A percentile compares a stretch with the other conserved stretches of the same genome.
phyloP scores from a whole-genome alignment of 306 rosid genomes.

The Leucaena leucocephala region DNA sequence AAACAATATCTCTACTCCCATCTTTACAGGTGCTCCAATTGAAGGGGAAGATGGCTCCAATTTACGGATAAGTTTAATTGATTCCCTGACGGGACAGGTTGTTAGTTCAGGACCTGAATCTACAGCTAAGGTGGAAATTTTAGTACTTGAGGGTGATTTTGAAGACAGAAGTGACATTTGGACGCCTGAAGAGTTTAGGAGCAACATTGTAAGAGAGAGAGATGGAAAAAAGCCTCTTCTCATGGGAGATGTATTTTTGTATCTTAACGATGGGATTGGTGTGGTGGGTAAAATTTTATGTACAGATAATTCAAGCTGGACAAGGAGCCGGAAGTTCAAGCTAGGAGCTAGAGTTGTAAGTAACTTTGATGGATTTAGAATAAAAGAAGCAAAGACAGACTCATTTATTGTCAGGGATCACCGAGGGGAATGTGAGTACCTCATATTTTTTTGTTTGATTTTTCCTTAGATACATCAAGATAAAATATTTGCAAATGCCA shows the following conservation, averaged over 20 bases:
- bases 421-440: constrained; percentile 92
- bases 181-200: constrained; percentile 79
- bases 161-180: constrained; percentile 84
- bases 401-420: constrained; percentile 94
- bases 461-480: constrained; percentile 22
- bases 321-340: constrained; percentile 91
- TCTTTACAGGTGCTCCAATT: constrained; percentile 94
- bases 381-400: constrained; percentile 85
- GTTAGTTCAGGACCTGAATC: constrained; percentile 79
- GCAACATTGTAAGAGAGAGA: constrained; percentile 87
- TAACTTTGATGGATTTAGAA: constrained; percentile 59
- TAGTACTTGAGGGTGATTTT: constrained; percentile 97
- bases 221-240: constrained; percentile 94
- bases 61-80: constrained; percentile 71
- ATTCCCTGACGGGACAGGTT: constrained; percentile 56
- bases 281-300: constrained; percentile 77
- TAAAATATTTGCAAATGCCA: constrained; percentile 29
- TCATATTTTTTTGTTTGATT: constrained; percentile 10
- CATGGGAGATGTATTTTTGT: constrained; percentile 76
- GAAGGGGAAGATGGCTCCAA: constrained; percentile 79
- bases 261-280: constrained; percentile 83
- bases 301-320: constrained; percentile 99
- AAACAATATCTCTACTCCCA: constrained; percentile 76
- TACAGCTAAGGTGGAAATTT: constrained; percentile 83
- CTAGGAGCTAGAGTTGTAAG: constrained; percentile 88